Base-by-base conservation (phyloP, 1,284 basidiomycete genomes). In the Ceratobasidium sp. region DNA sequence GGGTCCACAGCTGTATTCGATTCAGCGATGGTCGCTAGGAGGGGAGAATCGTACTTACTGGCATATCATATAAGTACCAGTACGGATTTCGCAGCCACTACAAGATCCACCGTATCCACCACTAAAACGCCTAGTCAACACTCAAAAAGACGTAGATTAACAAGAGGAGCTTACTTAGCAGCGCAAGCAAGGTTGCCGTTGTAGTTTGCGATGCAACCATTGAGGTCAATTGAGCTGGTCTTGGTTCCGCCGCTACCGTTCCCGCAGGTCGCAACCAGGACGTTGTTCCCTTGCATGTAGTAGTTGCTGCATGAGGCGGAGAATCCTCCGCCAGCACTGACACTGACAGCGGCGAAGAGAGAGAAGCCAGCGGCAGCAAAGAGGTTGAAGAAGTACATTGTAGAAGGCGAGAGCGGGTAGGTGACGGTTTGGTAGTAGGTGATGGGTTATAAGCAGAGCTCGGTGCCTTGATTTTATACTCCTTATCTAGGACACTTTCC, bases 11-110 rank as follows among this genome's bases (percentile, higher is more conserved):
- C 57, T 60, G 9, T 17, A 41, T n/a, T 2, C 1, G 11, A 41
- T 4, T 60, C 29, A n/a, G n/a, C 41, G 19, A 41, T 19, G 11
- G 41, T 19, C 14, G 31, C 24, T 41, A 60, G 31, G 17, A 36
- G 9, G 15, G 4, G 33, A 60, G 19, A 36, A 33, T 11, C 33
- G 22, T 7, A 60, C 57, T 60, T 60, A 60, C 57, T 36, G 33
- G 57, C 57, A 60, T 9, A 33, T 60, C 57, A 60, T 60, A 36
- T 60, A 60, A 5, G 57, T 60, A 41, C 57, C 57, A 19, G 57
- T 60, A 19, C 33, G 57, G n/a, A 60, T 60, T 19, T 41, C 15
- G 57, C 57, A 60, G 17, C 57, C 57, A n/a, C 57, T 60, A 33
- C 57, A 60, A 5, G 57, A 60, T 31, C 57, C 57, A 36, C 57